Evolutionary conservation across 164 flowering plant species (phyloP).

Genomic region (Cinnamomum chago): DNA sequence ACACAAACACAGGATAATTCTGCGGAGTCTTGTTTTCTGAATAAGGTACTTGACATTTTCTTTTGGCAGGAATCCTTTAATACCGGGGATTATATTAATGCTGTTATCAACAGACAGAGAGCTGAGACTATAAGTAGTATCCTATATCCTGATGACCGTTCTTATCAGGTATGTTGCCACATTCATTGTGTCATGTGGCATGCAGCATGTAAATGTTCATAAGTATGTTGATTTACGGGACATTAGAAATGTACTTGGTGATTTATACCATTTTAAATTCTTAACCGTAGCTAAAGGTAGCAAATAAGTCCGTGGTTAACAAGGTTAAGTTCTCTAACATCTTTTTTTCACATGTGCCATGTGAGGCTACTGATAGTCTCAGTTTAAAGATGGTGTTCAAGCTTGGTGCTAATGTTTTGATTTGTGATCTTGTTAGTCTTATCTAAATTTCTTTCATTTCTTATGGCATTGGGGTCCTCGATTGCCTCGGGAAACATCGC

Average conservation of each 20-base stretch:
- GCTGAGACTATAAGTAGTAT: constrained; percentile 56
- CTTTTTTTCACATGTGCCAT: no score
- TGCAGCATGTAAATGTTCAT: no score
- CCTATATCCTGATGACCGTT: constrained; percentile 61
- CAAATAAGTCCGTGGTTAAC: neutral
- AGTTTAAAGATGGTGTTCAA: no score
- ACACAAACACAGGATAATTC: no score
- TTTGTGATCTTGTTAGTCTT: no score
- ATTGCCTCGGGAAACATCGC: no score
- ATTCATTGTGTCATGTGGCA: neutral
- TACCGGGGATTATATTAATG: constrained; percentile 57
- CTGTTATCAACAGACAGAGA: constrained; percentile 47
- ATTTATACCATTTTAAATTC: neutral
- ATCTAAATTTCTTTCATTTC: no score
- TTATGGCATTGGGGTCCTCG: no score
- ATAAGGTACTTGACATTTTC: neutral
- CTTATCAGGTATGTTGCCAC: constrained; percentile 39
- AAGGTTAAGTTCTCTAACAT: no score
- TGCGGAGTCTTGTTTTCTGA: neutral
- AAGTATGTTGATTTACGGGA: no score
- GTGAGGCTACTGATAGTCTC: no score
- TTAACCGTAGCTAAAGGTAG: neutral
- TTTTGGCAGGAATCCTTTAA: constrained; percentile 46
- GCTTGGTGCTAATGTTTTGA: no score
- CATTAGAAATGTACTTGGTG: neutral